A percentile compares a stretch with the other conserved stretches of the same genome.
These are phyloP conservation scores for Globisporangium cystogenes DNA, from an alignment of 352 stramenopile genomes.

Conservation along the genomic window DNA sequence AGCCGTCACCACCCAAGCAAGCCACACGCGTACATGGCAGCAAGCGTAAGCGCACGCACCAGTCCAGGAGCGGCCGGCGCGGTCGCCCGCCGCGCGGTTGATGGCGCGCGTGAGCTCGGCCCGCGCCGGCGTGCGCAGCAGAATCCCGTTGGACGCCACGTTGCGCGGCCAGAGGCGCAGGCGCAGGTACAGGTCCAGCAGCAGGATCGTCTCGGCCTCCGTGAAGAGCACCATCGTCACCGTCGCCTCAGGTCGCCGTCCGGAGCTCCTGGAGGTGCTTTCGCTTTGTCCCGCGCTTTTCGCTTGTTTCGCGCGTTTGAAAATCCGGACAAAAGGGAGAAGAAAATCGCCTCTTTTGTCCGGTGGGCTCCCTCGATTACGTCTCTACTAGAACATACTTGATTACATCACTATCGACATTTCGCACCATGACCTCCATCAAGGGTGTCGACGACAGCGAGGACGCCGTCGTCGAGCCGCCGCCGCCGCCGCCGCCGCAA, in stretches of 20 bases:
- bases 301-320: neutral
- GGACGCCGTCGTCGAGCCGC: neutral
- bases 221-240: conserved; percentile 50
- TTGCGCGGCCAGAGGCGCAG: conserved; percentile 35
- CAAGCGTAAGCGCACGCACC: too few species aligned
- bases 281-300: neutral
- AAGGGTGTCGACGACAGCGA: too few species aligned
- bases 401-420: too few species aligned
- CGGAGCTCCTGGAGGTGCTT: too few species aligned
- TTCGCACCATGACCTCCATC: neutral
- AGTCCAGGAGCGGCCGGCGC: conserved; percentile 28
- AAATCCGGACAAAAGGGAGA: too few species aligned
- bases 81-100: conserved; percentile 29
- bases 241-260: too few species aligned
- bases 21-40: too few species aligned
- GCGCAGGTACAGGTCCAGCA: conserved; percentile 45
- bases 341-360: too few species aligned
- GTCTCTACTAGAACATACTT: too few species aligned
- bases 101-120: conserved; percentile 36
- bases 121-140: conserved; percentile 39
- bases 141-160: conserved; percentile 35
- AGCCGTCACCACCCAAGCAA: too few species aligned
- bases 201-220: conserved; percentile 35
- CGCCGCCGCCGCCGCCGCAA: conserved; percentile 2
- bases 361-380: too few species aligned